These are phyloP conservation scores for Debaryomycetaceae sp. DNA, from an alignment of 1,139 yeast genomes.

Conservation along the genomic window DNA sequence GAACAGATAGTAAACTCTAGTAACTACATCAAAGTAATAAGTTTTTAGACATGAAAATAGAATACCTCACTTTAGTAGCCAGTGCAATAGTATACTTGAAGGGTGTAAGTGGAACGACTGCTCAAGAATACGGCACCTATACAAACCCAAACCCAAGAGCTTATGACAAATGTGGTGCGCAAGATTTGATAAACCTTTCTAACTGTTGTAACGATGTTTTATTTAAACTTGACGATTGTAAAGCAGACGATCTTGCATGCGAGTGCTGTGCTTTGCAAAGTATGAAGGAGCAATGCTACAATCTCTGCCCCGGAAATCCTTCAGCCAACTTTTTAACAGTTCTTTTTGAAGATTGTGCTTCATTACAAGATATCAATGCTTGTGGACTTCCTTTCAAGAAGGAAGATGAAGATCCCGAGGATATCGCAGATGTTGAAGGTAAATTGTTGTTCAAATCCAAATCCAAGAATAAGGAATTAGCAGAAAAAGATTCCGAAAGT, in stretches of 20 bases:
- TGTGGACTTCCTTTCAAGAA: constrained; percentile 50
- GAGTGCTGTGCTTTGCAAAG: constrained; percentile 55
- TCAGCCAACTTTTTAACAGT: constrained; percentile 46
- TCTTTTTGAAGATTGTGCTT: constrained; percentile 42
- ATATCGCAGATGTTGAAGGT: background rate
- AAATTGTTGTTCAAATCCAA: constrained; percentile 1
- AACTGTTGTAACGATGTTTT: constrained; percentile 47
- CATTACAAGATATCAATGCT: constrained; percentile 41
- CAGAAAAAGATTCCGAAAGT: background rate
- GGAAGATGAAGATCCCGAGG: constrained; percentile 16
- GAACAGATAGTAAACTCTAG: too few species aligned
- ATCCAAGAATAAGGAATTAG: constrained; percentile 1
- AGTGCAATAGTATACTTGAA: background rate
- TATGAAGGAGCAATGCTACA: constrained; percentile 42
- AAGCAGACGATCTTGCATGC: constrained; percentile 52
- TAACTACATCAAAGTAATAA: background rate
- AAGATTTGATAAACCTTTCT: constrained; percentile 40
- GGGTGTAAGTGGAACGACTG: background rate
- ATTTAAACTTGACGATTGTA: constrained; percentile 43
- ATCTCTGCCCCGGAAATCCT: constrained; percentile 48
- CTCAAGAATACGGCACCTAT: constrained; percentile 36
- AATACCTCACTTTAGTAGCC: background rate
- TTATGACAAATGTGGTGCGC: constrained; percentile 34
- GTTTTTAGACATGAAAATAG: background rate
- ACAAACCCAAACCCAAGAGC: constrained; percentile 46